phyloP scores from a whole-genome alignment of 495 filamentous ascomycete species.

The Neurospora discreta region DNA sequence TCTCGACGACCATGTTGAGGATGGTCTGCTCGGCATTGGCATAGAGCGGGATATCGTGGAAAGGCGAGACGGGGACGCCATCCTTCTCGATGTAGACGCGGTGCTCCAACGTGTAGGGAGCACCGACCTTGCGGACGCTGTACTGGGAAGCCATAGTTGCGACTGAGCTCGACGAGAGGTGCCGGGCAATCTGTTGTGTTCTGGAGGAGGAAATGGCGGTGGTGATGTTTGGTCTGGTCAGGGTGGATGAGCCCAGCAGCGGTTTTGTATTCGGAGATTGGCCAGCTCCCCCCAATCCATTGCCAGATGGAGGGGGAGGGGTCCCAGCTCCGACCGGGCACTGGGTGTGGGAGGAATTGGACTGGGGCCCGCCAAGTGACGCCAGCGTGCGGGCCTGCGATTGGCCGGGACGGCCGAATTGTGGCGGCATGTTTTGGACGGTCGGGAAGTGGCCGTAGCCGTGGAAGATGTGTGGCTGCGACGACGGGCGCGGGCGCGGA shows the following conservation, averaged over 20 bases:
- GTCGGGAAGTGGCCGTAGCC: neutral
- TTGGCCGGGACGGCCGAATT: constrained; percentile 18
- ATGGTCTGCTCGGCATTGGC: constrained; percentile 89
- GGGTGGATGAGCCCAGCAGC: constrained; percentile 9
- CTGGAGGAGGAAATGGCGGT: constrained; percentile 19
- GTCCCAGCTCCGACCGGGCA: constrained; percentile 9
- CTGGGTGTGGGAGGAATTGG: constrained; percentile 2
- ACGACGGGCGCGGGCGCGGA: neutral
- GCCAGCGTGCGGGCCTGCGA: constrained; percentile 20
- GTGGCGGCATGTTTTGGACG: constrained; percentile 12
- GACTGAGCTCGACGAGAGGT: constrained; percentile 30
- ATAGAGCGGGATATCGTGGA: constrained; percentile 97
- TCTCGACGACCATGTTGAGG: constrained; percentile 99
- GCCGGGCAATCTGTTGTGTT: constrained; percentile 45
- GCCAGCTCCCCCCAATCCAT: neutral
- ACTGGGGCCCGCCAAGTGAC: constrained; percentile 17
- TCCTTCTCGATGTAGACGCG: constrained; percentile 96
- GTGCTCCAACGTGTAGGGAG: constrained; percentile 90
- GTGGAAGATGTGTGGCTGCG: neutral
- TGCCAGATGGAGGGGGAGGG: constrained; percentile 29
- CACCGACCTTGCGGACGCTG: constrained; percentile 71
- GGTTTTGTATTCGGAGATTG: constrained; percentile 10
- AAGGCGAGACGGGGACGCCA: constrained; percentile 85
- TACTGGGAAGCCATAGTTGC: constrained; percentile 48
- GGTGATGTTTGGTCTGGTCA: constrained; percentile 10